Conservation (phyloP, 371 early-diverging fungal species). For the Mucor irregularis region DNA sequence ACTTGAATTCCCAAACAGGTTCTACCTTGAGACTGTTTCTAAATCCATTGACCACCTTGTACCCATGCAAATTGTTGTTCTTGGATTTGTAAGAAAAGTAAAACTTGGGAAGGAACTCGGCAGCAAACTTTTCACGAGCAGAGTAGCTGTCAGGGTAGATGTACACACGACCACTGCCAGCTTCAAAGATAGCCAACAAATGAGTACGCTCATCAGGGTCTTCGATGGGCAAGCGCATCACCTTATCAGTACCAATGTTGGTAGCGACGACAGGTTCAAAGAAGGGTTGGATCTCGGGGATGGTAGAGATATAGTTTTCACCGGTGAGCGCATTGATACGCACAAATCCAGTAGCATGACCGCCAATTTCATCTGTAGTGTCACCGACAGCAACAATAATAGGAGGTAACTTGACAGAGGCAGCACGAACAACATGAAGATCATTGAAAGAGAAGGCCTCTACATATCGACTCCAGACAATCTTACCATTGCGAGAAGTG, state of each 20-base stretch:
- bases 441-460: conserved; percentile 48
- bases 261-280: conserved; percentile 57
- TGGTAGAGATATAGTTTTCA: conserved; percentile 46
- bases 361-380: conserved; percentile 43
- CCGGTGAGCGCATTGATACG: conserved; percentile 79
- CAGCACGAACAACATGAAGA: conserved; percentile 63
- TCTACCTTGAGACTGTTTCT: conserved; percentile 53
- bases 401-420: conserved; percentile 74
- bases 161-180: conserved; percentile 57
- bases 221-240: conserved; percentile 64
- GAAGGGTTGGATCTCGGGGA: conserved; percentile 33
- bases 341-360: conserved; percentile 47
- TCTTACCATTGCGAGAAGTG: conserved; percentile 67
- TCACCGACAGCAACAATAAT: conserved; percentile 64
- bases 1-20: conserved; percentile 61
- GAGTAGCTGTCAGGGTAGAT: conserved; percentile 61
- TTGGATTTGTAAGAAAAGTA: conserved; percentile 56
- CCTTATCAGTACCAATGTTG: conserved; percentile 49
- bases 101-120: conserved; percentile 46
- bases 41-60: conserved; percentile 52
- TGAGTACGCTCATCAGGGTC: conserved; percentile 71
- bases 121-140: conserved; percentile 50
- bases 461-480: conserved; percentile 72
- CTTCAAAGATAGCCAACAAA: conserved; percentile 61
- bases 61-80: conserved; percentile 45